Conservation (phyloP, 2,329 filamentous ascomycete species). For the Trichoderma atroviride region DNA sequence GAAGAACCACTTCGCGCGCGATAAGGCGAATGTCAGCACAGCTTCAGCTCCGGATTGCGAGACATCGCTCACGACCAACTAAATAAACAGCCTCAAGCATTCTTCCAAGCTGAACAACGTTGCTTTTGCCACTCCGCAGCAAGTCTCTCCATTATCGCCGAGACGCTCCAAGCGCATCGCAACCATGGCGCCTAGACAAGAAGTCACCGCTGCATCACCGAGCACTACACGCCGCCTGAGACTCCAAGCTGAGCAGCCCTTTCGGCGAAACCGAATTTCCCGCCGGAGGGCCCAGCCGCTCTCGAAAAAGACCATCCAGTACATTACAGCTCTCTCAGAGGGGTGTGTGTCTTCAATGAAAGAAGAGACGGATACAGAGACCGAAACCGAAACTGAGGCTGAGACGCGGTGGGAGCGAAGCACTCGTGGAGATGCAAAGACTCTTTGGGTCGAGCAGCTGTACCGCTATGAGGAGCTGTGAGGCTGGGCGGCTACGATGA, state of each 20-base stretch:
- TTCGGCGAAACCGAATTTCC: not conserved
- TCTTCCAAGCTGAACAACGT: not conserved
- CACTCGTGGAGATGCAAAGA: slow-evolving; percentile 11
- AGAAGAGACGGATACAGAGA: slow-evolving; percentile 13
- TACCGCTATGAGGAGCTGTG: slow-evolving; percentile 71
- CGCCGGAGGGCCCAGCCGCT: not conserved
- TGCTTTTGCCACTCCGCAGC: not conserved
- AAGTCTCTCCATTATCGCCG: not conserved
- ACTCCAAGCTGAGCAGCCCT: not conserved
- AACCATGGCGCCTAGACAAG: slow-evolving; percentile 12
- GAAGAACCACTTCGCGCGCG: not conserved
- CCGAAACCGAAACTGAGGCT: slow-evolving; percentile 22
- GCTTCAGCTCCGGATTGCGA: not conserved
- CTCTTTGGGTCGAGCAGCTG: slow-evolving; percentile 68
- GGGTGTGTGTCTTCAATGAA: not conserved
- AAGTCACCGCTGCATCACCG: slow-evolving; percentile 6
- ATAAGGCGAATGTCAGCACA: not conserved
- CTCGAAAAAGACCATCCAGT: not conserved
- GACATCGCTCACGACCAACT: not conserved
- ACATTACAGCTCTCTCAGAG: not conserved
- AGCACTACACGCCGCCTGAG: slow-evolving; percentile 7
- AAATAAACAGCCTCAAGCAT: not conserved
- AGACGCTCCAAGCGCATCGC: not conserved
- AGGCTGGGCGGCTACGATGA: not conserved
- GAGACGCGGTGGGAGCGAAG: slow-evolving; percentile 21